Evolutionary conservation across 805 yeast genomes (phyloP), one percentile per base, ranked within the genome.

Genomic region (Saccharomyces kudriavzevii): DNA sequence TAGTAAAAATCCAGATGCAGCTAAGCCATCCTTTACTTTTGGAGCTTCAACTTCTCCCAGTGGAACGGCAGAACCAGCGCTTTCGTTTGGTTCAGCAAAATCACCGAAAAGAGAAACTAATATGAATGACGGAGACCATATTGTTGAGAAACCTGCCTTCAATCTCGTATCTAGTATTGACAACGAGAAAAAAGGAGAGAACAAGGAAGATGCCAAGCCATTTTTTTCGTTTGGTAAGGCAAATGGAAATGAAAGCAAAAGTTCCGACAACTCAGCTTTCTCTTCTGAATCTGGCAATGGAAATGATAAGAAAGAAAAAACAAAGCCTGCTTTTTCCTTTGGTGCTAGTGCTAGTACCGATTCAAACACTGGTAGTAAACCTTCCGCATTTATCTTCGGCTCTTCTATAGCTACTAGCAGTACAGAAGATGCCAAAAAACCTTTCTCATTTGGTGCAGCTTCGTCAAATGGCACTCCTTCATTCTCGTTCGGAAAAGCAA

Each of bases 391-490:
- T 40, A 50, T 60, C 4, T 60, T 60, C 40, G 56, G 59, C 13
- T 50, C 52, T 22, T 26, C 58, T n/a, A 26, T 29, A 29, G 25
- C 49, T 20, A n/a, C 40, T 40, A 20, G 35, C 46, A 25, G 40
- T 24, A 20, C 43, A 17, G 46, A 48, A 5, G 46, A 50, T 10
- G 30, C 54, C 26, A 60, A 61, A 50, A 66, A 71, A 17, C 55
- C 63, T 2, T 70, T 71, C 57, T 55, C 55, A 17, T 67, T 69
- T 60, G 67, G 73, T 45, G 35, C 61, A 17, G 45, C 65, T 4
- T 28, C 56, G 14, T 35, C 62, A 5, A 27, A 56, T n/a, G 17
- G 57, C 3, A 58, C 61, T 20, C 67, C 70, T 29, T 52, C 64
- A 1, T 66, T 64, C 48, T 56, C 57, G 29, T 67, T 67, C 57